Percentiles rank a stretch among this genome's conserved stretches.
phyloP scores from a whole-genome alignment of 306 rosid species.

The Alnus glutinosa region DNA sequence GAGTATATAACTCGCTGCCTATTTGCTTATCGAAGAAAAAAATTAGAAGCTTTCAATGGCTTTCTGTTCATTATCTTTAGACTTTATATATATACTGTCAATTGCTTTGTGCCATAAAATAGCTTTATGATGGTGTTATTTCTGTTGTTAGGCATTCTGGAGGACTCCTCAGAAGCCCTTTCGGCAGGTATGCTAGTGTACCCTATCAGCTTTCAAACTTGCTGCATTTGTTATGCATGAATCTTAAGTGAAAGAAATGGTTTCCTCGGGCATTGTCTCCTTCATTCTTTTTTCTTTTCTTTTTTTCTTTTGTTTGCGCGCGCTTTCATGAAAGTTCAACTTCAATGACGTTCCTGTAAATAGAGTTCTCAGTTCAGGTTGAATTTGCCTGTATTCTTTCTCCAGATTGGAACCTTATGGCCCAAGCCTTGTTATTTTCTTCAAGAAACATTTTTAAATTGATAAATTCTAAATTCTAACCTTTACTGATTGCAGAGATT shows the following conservation, averaged over 20 bases:
- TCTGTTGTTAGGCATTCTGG: conserved; percentile 80
- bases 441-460: conserved; percentile 4
- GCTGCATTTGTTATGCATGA: not conserved
- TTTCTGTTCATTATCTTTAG: conserved; percentile 1
- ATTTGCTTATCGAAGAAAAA: not conserved
- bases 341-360: not conserved
- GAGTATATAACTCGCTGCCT: conserved; percentile 8
- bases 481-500: conserved; percentile 70
- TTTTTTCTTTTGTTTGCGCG: not conserved
- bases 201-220: not conserved
- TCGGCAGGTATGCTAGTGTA: conserved; percentile 68
- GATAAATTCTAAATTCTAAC: not conserved
- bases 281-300: not conserved
- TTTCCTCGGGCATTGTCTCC: not conserved
- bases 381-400: not conserved
- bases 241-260: not conserved
- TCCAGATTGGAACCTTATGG: not conserved
- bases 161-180: conserved; percentile 95
- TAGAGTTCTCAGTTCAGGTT: not conserved
- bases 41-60: not conserved
- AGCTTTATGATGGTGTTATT: conserved; percentile 29
- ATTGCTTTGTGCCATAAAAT: not conserved
- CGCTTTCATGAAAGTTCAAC: not conserved
- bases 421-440: not conserved
- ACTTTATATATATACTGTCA: not conserved